Evolutionary conservation across 225 moss, liverwort and hornwort species (phyloP), one percentile per base, ranked within the genome.

Genomic region (Bryoerythrophyllum caledonicum): DNA sequence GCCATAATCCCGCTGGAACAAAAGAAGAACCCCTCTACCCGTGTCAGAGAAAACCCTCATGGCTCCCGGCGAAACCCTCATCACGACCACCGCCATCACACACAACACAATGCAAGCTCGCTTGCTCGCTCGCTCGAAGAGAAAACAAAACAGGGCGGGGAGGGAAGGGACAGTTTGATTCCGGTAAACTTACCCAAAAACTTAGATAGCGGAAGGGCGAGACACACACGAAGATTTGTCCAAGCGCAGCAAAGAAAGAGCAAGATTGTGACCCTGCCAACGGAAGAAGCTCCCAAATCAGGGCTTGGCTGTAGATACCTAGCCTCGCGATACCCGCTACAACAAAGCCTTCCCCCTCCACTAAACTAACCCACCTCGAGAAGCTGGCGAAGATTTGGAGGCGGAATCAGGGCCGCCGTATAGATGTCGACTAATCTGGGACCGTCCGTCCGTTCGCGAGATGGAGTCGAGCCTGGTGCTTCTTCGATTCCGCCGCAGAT

Each of bases 141-240:
- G 34, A 6, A 34, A 34, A 6, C 6, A 34, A 34, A 6, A 6
- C 5, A 34, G 30, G 30, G 30, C 4, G 4, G 4, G 30, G 6
- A 6, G 34, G 32, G 34, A 6, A 6, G 34, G 34, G 44, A 15
- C 12, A 37, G 35, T 37, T 20, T 21, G 62, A 63, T 60, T 65
- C 72, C 61, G 16, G 76, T 61, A 49, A 72, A 68, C 68, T n/a
- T 67, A 67, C 75, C 79, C 64, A 70, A 78, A 52, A 52, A 52
- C 52, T 68, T 70, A 55, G 54, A 55, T 55, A 19, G 44, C 44
- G 44, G 52, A 52, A n/a, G 20, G 15, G 52, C 52, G 52, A 53
- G 68, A 52, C 21, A 52, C 34, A 34, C 52, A 79, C 71, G 82
- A 82, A 82, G 82, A 82, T 82, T 82, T 75, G 51, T 49, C 19